Base-by-base conservation (phyloP, 1,139 yeast genomes). In the Protomyces lactucae-debilis region DNA sequence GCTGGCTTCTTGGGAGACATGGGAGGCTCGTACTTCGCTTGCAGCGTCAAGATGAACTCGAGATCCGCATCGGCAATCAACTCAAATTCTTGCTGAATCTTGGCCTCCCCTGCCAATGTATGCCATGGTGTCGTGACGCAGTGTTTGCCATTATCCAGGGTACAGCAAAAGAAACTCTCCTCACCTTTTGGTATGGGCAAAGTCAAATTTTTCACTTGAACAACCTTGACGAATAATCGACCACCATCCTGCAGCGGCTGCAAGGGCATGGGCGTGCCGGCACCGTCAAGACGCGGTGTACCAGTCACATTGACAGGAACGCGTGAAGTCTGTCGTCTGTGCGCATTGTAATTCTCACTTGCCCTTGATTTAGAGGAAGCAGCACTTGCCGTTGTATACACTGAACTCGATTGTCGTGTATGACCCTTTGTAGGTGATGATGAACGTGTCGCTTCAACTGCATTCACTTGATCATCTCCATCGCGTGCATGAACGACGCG, bases 141-240 rank as follows among this genome's bases (percentile, higher is more conserved):
- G 72, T 93, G 97, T 48, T 87, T 85, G 1, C 97, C 97, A 74
- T 93, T 93, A 74, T 93, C 98, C 69, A 93, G 79, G 8, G 90
- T 85, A 35, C 67, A 65, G 35, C 67, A 60, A 43, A 65, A 61
- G 48, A 52, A 56, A 32, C 60, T 48, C 28, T 57, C 55, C n/a
- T 57, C 57, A 23, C 57, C 66, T 45, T 57, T 52, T 23, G 57
- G 64, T 8, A 65, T 36, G 3, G 64, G 64, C 25, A 60, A 40
- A 2, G 59, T 46, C 12, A 60, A 25, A 8, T 37, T 43, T 39
- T 54, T 60, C 48, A 60, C 59, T 21, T 53, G 51, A 37, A 54
- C 40, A 21, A 60, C 59, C 36, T 54, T 55, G 55, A 60, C 46
- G 6, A 60, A 60, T 8, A 60, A 40, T 16, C 59, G 21, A n/a